phyloP scores from a whole-genome alignment of 306 rosid genomes.

The Fragaria nilgerrensis region DNA sequence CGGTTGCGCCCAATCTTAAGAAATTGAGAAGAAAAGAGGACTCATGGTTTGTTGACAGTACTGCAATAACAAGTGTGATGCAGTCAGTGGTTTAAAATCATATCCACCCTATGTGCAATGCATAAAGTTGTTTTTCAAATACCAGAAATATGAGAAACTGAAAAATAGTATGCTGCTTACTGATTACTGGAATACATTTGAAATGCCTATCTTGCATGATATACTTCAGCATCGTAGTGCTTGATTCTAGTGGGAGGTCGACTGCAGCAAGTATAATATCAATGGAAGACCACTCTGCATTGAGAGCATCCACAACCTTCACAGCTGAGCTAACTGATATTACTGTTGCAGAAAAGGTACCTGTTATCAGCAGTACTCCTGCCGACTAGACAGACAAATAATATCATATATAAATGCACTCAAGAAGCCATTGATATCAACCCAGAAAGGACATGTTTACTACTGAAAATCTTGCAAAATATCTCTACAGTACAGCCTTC shows the following conservation, averaged over 20 bases:
- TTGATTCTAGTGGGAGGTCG: conserved; percentile 17
- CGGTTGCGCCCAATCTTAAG: conserved; percentile 23
- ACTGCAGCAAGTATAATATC: conserved; percentile 16
- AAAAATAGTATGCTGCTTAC: background rate
- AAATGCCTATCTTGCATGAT: conserved; percentile 19
- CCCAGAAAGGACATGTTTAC: background rate
- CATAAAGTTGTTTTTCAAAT: background rate
- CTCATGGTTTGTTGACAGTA: conserved; percentile 16
- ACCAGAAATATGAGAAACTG: background rate
- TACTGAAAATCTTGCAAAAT: background rate
- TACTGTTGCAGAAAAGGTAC: conserved; percentile 13
- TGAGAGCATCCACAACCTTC: conserved; percentile 24
- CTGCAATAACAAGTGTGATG: conserved; percentile 11
- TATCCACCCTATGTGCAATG: background rate
- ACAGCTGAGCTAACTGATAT: conserved; percentile 11
- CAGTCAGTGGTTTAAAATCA: background rate
- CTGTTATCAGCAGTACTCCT: background rate
- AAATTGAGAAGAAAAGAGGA: conserved; percentile 17
- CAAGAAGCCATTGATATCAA: background rate
- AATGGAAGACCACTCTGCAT: conserved; percentile 10
- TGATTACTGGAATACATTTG: conserved; percentile 23
- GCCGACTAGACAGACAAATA: background rate
- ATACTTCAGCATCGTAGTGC: conserved; percentile 19
- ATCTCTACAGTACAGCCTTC: background rate
- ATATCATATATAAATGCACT: background rate